Base-by-base conservation (phyloP, 805 yeast genomes). In the Ogataea neopini region DNA sequence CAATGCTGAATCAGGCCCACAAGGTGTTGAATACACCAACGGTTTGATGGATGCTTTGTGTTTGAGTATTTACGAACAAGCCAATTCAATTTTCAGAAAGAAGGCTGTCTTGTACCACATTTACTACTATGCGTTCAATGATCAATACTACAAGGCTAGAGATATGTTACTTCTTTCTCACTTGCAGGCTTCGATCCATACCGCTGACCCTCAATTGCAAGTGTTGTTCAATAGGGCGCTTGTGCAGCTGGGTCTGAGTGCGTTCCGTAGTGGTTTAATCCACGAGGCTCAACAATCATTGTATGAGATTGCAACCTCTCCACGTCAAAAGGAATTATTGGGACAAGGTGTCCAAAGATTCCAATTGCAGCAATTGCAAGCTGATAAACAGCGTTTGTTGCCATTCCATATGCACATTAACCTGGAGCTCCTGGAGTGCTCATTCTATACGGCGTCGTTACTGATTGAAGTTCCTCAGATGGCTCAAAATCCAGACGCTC, bases 321-420 rank as follows among this genome's bases (percentile, higher is more conserved):
- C 83, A 55, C 83, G 95, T 62, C 82, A 87, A 61, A 90, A 88
- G 75, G 99, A 94, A 72, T 79, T 94, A 50, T 79, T 94, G 53
- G 98, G 97, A 50, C 99, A 92, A 75, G 95, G 96, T 45, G 64
- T 72, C 37, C 84, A 85, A 66, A 85, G 90, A 70, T 83, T 78
- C 66, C 80, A 77, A 60, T 72, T 73, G 65, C 63, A 62, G 56
- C 61, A 64, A 48, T 44, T 64, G 43, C 56, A 76, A 39, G 79
- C 77, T 51, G 96, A 86, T 63, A 81, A 76, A 61, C 92, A 84
- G 70, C 83, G 91, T 66, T 79, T 90, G 66, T 76, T 94, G 66
- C 99, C 99, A 49, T 94, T 86, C 85, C 99, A 94, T 73, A 90
- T 89, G 87, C 99, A 94, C 72, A 92, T 94, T 69, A 94, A 94